Conservation (phyloP, 371 early-diverging fungal genomes). For the Choanephora cucurbitarum region DNA sequence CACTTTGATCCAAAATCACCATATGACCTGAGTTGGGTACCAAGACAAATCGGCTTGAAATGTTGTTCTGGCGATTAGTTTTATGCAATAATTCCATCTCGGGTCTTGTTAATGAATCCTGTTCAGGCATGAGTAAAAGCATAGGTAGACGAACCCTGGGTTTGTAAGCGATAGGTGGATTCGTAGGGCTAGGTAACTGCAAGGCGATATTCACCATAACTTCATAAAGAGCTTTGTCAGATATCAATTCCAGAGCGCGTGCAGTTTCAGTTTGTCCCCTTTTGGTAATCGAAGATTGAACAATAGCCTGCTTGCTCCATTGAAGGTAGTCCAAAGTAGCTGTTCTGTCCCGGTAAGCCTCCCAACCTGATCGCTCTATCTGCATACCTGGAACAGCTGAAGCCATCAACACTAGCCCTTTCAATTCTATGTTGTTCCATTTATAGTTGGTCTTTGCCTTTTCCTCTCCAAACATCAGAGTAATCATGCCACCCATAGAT, state of each 20-base stretch:
- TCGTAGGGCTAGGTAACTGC: conserved; percentile 5
- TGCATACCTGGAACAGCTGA: conserved; percentile 24
- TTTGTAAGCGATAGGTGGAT: background rate
- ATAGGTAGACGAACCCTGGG: conserved; percentile 4
- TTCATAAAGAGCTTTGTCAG: conserved; percentile 20
- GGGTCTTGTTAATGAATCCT: conserved; percentile 23
- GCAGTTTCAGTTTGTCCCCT: conserved; percentile 18
- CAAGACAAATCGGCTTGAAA: conserved; percentile 6
- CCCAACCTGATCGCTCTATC: conserved; percentile 33
- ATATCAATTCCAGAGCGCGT: conserved; percentile 23
- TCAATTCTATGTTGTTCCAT: conserved; percentile 15
- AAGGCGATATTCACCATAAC: conserved; percentile 25
- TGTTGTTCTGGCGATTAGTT: conserved; percentile 14
- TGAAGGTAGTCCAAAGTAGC: conserved; percentile 15
- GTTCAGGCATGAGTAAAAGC: conserved; percentile 31
- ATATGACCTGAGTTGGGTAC: conserved; percentile 35
- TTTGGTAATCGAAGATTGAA: conserved; percentile 13
- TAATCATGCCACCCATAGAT: conserved; percentile 46
- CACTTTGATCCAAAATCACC: conserved; percentile 32
- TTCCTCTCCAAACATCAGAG: conserved; percentile 21
- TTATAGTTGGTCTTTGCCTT: background rate
- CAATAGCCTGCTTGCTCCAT: conserved; percentile 20
- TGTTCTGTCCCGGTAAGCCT: conserved; percentile 12
- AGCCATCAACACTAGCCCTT: conserved; percentile 32
- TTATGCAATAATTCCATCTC: conserved; percentile 29